Evolutionary conservation across 78 protist species (phyloP).

Genomic region (Chrysochromulina tobinii): DNA sequence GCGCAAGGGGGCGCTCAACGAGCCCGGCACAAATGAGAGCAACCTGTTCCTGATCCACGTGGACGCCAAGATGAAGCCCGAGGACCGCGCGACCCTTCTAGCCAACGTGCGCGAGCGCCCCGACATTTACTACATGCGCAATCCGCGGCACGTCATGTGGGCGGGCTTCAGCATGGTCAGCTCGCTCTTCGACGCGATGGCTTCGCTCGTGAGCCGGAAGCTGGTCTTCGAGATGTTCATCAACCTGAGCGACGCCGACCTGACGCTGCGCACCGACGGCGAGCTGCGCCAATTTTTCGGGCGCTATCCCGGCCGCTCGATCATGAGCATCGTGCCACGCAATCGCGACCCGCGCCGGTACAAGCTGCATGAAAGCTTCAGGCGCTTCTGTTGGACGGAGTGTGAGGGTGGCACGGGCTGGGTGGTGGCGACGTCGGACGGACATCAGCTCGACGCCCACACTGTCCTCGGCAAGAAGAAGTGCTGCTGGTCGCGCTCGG

Average conservation of each 20-base stretch:
- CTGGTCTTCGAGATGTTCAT: not conserved
- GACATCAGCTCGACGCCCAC: not conserved
- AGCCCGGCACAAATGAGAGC: not conserved
- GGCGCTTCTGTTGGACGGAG: not conserved
- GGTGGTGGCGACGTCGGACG: not conserved
- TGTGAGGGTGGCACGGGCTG: not conserved
- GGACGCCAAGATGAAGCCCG: conserved; percentile 1
- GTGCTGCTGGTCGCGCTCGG: conserved; percentile 27
- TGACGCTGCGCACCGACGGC: not conserved
- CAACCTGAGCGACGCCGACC: conserved; percentile 24
- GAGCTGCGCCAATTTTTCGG: not conserved
- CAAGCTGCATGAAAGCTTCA: not conserved
- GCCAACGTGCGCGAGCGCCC: not conserved
- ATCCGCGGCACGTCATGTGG: not conserved
- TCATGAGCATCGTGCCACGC: not conserved
- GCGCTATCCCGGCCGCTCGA: not conserved
- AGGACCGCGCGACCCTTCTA: not conserved
- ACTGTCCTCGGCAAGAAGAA: not conserved
- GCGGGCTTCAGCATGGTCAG: not conserved
- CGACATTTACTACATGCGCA: not conserved
- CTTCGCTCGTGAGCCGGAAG: not conserved
- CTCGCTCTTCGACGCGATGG: not conserved
- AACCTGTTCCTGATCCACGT: conserved; percentile 3
- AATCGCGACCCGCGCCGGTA: conserved; percentile 12
- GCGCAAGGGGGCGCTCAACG: not conserved